phyloP scores from a whole-genome alignment of 331 rosid species.

The Telfairia occidentalis region DNA sequence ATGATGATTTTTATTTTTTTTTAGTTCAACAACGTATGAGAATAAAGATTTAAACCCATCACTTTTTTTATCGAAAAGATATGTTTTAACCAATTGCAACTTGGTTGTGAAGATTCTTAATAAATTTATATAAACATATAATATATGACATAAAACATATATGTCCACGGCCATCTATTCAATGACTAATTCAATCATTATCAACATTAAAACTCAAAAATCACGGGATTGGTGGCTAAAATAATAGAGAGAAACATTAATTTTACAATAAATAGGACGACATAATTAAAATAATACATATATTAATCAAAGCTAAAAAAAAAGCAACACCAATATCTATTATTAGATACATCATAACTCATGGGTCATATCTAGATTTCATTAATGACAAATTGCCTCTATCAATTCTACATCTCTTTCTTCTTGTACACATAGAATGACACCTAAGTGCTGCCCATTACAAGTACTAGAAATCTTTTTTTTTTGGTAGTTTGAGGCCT shows the following conservation, averaged over 20 bases:
- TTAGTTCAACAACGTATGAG: too few relatives aligned
- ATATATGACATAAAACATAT: too few relatives aligned
- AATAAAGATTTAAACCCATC: too few relatives aligned
- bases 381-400: background rate
- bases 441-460: background rate
- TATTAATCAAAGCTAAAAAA: background rate
- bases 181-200: background rate
- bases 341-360: background rate
- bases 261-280: background rate
- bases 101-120: too few relatives aligned
- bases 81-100: too few relatives aligned
- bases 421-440: background rate
- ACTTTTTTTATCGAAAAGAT: too few relatives aligned
- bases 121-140: too few relatives aligned
- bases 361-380: background rate
- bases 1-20: too few relatives aligned
- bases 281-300: background rate
- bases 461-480: background rate
- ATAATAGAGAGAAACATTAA: background rate
- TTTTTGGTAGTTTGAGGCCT: background rate
- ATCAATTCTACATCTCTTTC: background rate
- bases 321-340: background rate
- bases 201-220: background rate
- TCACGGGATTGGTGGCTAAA: background rate
- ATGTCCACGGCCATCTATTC: background rate